Conservation (phyloP, 2,329 filamentous ascomycete genomes). For the Pezicula carpinea region DNA sequence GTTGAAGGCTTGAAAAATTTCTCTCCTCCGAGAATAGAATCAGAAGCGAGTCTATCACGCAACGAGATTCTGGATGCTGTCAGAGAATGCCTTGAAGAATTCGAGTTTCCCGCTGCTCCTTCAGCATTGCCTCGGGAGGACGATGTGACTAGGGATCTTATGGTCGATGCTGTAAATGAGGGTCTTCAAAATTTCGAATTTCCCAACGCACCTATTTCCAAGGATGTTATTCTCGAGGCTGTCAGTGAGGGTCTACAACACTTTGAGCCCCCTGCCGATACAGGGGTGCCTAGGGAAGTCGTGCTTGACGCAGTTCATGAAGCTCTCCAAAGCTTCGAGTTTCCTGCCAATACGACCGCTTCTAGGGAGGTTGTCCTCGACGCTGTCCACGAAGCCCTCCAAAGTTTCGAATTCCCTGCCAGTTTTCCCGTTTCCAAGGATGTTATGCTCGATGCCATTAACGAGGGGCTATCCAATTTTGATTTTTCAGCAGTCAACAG, state of each 20-base stretch:
- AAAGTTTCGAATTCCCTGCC: slow-evolving; percentile 72
- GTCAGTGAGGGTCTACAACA: slow-evolving; percentile 52
- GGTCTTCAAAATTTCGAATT: slow-evolving; percentile 66
- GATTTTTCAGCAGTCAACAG: slow-evolving; percentile 37
- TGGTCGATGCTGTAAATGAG: slow-evolving; percentile 59
- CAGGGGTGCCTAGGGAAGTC: slow-evolving; percentile 65
- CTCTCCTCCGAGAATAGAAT: slow-evolving; percentile 66
- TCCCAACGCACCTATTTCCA: slow-evolving; percentile 60
- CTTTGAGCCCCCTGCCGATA: slow-evolving; percentile 37
- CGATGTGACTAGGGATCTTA: slow-evolving; percentile 56
- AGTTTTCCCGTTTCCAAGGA: slow-evolving; percentile 54
- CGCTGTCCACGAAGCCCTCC: slow-evolving; percentile 68
- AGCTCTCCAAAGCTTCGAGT: slow-evolving; percentile 70
- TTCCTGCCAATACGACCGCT: slow-evolving; percentile 63
- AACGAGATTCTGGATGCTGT: slow-evolving; percentile 83
- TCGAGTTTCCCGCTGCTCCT: slow-evolving; percentile 67
- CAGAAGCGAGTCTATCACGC: slow-evolving; percentile 64
- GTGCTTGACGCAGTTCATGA: slow-evolving; percentile 80
- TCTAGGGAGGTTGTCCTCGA: slow-evolving; percentile 50
- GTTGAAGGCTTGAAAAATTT: slow-evolving; percentile 83
- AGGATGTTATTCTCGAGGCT: slow-evolving; percentile 57
- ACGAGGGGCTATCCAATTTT: slow-evolving; percentile 47
- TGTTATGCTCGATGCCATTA: slow-evolving; percentile 58
- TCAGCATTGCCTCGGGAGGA: slow-evolving; percentile 48
- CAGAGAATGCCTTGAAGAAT: slow-evolving; percentile 79